phyloP scores from a whole-genome alignment of 495 filamentous ascomycete genomes.

The Podospora sp. region DNA sequence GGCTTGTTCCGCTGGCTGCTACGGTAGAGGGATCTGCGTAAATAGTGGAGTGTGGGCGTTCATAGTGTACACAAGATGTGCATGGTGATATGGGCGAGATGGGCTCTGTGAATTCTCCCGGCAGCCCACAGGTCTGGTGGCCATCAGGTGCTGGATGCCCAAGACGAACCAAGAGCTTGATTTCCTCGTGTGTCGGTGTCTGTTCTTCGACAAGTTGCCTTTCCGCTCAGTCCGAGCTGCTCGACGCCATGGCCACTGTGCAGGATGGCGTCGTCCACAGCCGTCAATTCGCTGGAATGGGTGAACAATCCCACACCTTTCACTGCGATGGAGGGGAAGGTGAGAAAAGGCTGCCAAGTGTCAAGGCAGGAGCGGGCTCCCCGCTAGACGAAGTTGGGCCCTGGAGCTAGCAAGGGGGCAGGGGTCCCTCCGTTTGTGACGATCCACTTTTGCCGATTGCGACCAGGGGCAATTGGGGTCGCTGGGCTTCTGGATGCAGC shows the following conservation, averaged over 20 bases:
- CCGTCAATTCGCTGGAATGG: not conserved
- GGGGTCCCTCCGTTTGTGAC: conserved; percentile 17
- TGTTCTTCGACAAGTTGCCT: not conserved
- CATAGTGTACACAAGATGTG: conserved; percentile 2
- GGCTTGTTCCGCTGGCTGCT: not conserved
- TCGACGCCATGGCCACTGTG: not conserved
- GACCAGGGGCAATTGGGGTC: conserved; percentile 1
- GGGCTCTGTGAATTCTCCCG: conserved; percentile 13
- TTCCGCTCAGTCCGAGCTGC: not conserved
- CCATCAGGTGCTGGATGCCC: not conserved
- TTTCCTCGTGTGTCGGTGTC: not conserved
- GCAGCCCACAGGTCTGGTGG: conserved; percentile 14
- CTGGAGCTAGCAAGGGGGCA: conserved; percentile 15
- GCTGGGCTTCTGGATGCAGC: conserved; percentile 3
- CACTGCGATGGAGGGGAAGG: not conserved
- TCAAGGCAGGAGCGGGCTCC: not conserved
- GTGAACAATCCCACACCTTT: not conserved
- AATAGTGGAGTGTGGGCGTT: conserved; percentile 3
- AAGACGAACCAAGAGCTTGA: not conserved
- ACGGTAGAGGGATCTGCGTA: not conserved
- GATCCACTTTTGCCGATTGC: conserved; percentile 20
- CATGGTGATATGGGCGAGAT: not conserved
- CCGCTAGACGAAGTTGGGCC: conserved; percentile 16
- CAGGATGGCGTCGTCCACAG: not conserved
- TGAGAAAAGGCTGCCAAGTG: not conserved